phyloP scores from a whole-genome alignment of 73 alveolate species.

The Paramecium pentaurelia region DNA sequence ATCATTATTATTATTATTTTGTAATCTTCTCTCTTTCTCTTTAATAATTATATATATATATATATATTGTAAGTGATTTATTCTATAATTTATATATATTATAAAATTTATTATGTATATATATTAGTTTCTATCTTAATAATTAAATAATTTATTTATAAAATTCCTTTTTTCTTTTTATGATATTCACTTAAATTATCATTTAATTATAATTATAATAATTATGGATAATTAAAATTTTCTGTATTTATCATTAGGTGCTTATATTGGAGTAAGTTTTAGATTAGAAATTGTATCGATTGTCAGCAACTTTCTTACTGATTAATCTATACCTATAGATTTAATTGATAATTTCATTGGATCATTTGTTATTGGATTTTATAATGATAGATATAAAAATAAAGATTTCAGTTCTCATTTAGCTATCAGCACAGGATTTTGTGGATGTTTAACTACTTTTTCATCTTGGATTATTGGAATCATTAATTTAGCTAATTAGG shows the following conservation, averaged over 20 bases:
- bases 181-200: background rate
- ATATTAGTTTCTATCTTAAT: too few species aligned
- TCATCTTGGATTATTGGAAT: background rate
- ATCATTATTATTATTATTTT: background rate
- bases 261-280: background rate
- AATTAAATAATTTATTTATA: too few species aligned
- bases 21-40: too few species aligned
- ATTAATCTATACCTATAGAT: background rate
- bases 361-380: conserved; percentile 6
- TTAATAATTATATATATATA: too few species aligned
- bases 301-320: background rate
- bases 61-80: too few species aligned
- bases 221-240: background rate
- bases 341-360: background rate
- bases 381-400: background rate
- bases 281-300: background rate
- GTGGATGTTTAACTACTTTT: conserved; percentile 33
- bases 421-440: background rate
- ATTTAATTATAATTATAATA: background rate
- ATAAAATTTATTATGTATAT: too few species aligned
- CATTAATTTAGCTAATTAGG: background rate
- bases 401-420: background rate
- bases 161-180: background rate
- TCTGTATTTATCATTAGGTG: background rate
- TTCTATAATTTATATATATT: too few species aligned